These are phyloP conservation scores for Tetracentron sinense DNA, from an alignment of 164 flowering plant species.

Conservation along the genomic window DNA sequence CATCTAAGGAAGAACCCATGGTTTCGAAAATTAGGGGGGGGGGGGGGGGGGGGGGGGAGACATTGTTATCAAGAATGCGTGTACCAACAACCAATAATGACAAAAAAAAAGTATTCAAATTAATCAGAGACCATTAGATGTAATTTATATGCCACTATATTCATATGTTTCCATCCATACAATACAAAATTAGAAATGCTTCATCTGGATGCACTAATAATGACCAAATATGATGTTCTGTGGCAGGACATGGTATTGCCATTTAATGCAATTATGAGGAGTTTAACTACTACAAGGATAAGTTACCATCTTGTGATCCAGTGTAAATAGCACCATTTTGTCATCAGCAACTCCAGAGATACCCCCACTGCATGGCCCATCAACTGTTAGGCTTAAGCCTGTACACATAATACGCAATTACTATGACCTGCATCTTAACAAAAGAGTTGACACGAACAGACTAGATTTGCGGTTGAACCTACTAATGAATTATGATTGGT, in stretches of 20 bases:
- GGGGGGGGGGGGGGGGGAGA: no score
- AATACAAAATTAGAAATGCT: no score
- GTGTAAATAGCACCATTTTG: conserved; percentile 51
- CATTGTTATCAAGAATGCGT: no score
- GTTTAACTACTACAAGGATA: background rate
- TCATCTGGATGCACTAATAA: no score
- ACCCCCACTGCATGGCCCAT: conserved; percentile 64
- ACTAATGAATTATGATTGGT: background rate
- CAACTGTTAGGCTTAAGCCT: conserved; percentile 70
- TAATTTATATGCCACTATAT: no score
- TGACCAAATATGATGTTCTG: no score
- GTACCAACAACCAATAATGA: no score
- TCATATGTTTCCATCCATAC: no score
- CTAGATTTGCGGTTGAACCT: background rate
- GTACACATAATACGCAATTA: conserved; percentile 13
- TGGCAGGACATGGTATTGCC: background rate
- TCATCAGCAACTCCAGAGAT: conserved; percentile 86
- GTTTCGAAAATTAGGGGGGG: no score
- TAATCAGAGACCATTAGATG: no score
- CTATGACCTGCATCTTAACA: background rate
- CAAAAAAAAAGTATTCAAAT: no score
- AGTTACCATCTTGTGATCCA: conserved; percentile 63
- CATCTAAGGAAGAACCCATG: no score
- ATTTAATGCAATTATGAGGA: conserved; percentile 6
- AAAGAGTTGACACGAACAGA: background rate